These are phyloP conservation scores for Ilyonectria robusta DNA, from an alignment of 2,329 filamentous ascomycete species.

Conservation along the genomic window DNA sequence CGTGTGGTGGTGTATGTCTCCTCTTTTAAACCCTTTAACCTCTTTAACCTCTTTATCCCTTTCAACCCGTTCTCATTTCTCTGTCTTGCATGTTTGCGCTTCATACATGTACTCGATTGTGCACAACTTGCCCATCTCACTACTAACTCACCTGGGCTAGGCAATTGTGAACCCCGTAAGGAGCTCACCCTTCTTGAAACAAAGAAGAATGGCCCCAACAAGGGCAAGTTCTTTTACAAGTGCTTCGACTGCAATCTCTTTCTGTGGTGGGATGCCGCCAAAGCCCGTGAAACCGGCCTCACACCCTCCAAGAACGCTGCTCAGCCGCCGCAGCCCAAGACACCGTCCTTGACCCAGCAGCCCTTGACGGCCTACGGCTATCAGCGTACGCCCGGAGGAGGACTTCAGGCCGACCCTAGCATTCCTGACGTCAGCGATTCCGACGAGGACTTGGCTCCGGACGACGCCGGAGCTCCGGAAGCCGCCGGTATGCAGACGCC, in stretches of 20 bases:
- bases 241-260: slow-evolving; percentile 63
- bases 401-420: slow-evolving; percentile 18
- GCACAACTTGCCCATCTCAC: background rate
- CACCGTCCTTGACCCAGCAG: slow-evolving; percentile 49
- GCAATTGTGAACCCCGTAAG: slow-evolving; percentile 60
- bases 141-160: slow-evolving; percentile 41
- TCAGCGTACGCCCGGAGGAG: slow-evolving; percentile 41
- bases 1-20: slow-evolving; percentile 55
- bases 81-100: background rate
- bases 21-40: background rate
- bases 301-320: slow-evolving; percentile 21
- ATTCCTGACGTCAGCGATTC: slow-evolving; percentile 31
- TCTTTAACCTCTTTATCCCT: background rate
- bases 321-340: slow-evolving; percentile 41
- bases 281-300: slow-evolving; percentile 47
- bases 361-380: slow-evolving; percentile 50
- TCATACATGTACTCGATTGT: background rate
- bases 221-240: slow-evolving; percentile 59
- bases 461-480: slow-evolving; percentile 10
- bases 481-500: slow-evolving; percentile 34
- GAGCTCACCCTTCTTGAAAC: slow-evolving; percentile 54
- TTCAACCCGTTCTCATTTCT: background rate
- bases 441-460: slow-evolving; percentile 30
- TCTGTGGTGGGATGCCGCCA: slow-evolving; percentile 59
- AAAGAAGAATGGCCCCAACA: slow-evolving; percentile 56